Percentiles rank a stretch among this genome's conserved stretches.
Evolutionary conservation across 2,329 filamentous ascomycete species (phyloP).

Genomic region (Coleophoma cylindrospora): DNA sequence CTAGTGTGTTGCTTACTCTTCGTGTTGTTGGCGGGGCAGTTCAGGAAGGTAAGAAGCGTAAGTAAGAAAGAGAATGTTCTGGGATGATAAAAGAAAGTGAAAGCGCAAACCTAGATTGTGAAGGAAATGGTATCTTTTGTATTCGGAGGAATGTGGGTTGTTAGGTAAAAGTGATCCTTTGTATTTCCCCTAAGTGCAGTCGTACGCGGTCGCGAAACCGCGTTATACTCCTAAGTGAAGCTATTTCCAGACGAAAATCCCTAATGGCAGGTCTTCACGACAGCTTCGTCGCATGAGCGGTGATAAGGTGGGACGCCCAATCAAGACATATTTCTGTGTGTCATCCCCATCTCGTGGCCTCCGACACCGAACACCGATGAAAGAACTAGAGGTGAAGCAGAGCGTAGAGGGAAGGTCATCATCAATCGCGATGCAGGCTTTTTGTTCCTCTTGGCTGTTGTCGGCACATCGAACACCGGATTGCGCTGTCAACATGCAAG

Average conservation of each 20-base stretch:
- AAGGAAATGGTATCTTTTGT: background rate
- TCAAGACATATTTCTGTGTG: no score
- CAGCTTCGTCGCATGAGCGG: background rate
- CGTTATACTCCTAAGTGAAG: constrained; percentile 1
- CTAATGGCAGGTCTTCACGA: constrained; percentile 1
- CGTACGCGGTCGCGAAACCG: background rate
- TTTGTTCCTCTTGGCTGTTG: no score
- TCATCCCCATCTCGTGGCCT: no score
- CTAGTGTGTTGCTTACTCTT: background rate
- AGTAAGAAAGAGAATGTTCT: background rate
- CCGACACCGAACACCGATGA: no score
- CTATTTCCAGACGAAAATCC: constrained; percentile 1
- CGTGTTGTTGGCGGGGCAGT: constrained; percentile 1
- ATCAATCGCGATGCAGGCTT: no score
- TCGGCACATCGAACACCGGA: no score
- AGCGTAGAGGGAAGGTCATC: no score
- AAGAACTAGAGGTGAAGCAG: no score
- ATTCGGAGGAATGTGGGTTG: background rate
- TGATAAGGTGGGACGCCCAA: no score
- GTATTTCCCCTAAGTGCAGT: background rate
- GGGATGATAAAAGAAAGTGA: background rate
- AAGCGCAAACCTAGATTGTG: background rate
- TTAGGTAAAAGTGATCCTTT: background rate
- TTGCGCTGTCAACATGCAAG: no score
- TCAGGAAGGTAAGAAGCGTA: background rate